Percentiles rank a stretch among this genome's conserved stretches.
Conservation (phyloP, 306 rosid species). For the Cucumis melo region DNA sequence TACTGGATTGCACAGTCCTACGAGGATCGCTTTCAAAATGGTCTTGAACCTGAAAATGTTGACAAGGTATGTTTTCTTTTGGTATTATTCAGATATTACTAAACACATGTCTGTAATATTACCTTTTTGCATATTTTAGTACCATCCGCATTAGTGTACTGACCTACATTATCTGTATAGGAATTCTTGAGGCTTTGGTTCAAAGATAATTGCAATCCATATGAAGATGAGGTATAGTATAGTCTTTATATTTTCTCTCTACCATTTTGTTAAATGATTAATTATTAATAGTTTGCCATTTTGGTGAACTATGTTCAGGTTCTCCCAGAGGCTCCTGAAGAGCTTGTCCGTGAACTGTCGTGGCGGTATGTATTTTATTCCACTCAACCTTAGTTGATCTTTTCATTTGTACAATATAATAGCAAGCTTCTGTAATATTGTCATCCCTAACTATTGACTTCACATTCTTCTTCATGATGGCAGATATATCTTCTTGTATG, state of each 20-base stretch:
- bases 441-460: background rate
- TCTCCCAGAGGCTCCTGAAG: conserved; percentile 93
- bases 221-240: conserved; percentile 64
- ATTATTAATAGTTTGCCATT: background rate
- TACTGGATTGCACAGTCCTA: conserved; percentile 90
- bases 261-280: background rate
- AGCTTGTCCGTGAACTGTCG: conserved; percentile 81
- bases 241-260: background rate
- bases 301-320: conserved; percentile 35
- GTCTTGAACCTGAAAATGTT: conserved; percentile 88
- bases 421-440: background rate
- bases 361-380: conserved; percentile 63
- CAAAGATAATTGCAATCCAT: conserved; percentile 85
- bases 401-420: background rate
- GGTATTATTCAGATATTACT: background rate
- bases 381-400: background rate
- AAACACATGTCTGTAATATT: background rate
- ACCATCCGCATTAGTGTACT: background rate
- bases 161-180: conserved; percentile 24
- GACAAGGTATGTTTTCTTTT: conserved; percentile 54
- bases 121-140: background rate
- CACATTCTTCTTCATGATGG: background rate
- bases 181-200: conserved; percentile 98
- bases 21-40: conserved; percentile 51
- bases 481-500: conserved; percentile 87